These are phyloP conservation scores for Cutaneotrichosporon arboriforme DNA, from an alignment of 1,284 basidiomycete species.

Conservation along the genomic window DNA sequence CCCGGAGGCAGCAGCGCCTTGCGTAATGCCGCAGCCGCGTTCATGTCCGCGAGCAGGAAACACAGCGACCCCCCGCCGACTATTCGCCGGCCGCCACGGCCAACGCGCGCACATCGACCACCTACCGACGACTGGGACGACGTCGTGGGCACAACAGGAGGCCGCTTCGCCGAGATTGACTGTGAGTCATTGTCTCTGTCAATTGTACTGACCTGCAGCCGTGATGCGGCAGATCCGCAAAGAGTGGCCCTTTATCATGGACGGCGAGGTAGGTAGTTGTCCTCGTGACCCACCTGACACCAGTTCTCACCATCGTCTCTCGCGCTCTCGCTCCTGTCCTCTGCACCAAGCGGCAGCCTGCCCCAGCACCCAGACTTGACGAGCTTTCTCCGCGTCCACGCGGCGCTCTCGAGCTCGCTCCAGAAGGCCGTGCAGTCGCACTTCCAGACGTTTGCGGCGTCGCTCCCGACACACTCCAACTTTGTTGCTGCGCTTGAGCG, in stretches of 20 bases:
- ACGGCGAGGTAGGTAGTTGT: constrained; percentile 62
- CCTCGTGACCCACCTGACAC: not conserved
- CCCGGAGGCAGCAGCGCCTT: constrained; percentile 19
- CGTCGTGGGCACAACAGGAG: constrained; percentile 24
- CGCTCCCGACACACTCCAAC: constrained; percentile 77
- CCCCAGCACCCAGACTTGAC: constrained; percentile 30
- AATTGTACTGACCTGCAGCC: constrained; percentile 55
- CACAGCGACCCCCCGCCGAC: constrained; percentile 1
- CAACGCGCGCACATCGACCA: constrained; percentile 6
- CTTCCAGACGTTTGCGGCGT: constrained; percentile 85
- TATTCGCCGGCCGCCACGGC: constrained; percentile 8
- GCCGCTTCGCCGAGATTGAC: constrained; percentile 47
- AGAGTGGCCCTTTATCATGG: constrained; percentile 83
- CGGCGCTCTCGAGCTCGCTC: constrained; percentile 36
- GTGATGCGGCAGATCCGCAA: constrained; percentile 77
- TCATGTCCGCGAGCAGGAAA: constrained; percentile 33
- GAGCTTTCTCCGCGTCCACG: constrained; percentile 38
- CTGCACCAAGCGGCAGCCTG: constrained; percentile 52
- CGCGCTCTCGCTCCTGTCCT: constrained; percentile 75
- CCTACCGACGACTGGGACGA: constrained; percentile 26
- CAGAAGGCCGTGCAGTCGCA: constrained; percentile 58
- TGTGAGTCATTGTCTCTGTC: constrained; percentile 27
- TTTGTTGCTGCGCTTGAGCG: constrained; percentile 64
- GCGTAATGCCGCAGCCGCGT: constrained; percentile 40
- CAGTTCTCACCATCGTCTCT: constrained; percentile 90